Conservation (phyloP, 2,329 filamentous ascomycete species). For the Pseudopyrenochaeta lycopersici region DNA sequence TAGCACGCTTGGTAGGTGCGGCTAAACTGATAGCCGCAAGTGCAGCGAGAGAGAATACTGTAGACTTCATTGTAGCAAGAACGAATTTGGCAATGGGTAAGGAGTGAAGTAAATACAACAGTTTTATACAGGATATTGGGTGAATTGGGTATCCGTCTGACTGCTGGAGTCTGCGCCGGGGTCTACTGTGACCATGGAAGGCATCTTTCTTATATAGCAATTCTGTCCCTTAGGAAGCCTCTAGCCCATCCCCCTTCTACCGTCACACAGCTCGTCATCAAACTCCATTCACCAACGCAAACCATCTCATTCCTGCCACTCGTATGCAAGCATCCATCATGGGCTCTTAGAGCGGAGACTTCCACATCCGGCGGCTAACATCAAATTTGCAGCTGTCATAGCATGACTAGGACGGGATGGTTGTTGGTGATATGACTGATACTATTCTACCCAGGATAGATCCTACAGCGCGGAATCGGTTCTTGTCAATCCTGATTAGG, state of each 20-base stretch:
- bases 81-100: not conserved
- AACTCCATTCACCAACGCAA: not conserved
- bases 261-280: not conserved
- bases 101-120: not conserved
- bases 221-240: not conserved
- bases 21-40: slow-evolving; percentile 20
- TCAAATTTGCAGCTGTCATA: not conserved
- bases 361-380: not conserved
- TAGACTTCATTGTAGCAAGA: slow-evolving; percentile 23
- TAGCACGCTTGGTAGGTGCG: slow-evolving; percentile 37
- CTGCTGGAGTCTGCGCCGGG: too few relatives aligned
- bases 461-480: not conserved
- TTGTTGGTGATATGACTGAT: not conserved
- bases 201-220: not conserved
- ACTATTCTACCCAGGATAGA: not conserved
- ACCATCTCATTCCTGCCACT: not conserved
- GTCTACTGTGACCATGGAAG: too few relatives aligned
- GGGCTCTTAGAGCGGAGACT: not conserved
- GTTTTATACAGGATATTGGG: not conserved
- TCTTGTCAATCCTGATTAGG: not conserved
- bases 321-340: not conserved
- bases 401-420: not conserved
- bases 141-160: not conserved
- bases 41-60: slow-evolving; percentile 15
- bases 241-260: not conserved